Evolutionary conservation across 2,329 filamentous ascomycete genomes (phyloP).

Genomic region (Phyllosticta paracitricarpa): DNA sequence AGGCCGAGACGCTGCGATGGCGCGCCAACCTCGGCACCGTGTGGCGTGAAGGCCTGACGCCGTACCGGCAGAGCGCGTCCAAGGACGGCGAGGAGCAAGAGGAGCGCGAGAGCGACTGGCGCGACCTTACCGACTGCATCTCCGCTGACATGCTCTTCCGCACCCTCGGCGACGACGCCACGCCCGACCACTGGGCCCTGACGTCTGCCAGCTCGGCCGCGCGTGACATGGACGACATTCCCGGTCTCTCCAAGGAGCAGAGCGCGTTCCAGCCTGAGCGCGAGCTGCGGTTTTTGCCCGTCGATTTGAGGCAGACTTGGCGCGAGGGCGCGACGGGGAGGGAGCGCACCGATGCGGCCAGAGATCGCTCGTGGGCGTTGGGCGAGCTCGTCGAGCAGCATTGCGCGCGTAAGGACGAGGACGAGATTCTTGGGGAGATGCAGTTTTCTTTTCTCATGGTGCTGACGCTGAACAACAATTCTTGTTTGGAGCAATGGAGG

Average conservation of each 20-base stretch:
- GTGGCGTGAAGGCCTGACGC: constrained; percentile 44
- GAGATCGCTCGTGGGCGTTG: constrained; percentile 54
- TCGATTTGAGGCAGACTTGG: constrained; percentile 55
- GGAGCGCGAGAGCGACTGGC: constrained; percentile 38
- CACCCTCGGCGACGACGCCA: constrained; percentile 37
- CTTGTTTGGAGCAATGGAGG: constrained; percentile 57
- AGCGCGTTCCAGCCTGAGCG: constrained; percentile 24
- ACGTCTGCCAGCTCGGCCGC: constrained; percentile 48
- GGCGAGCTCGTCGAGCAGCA: constrained; percentile 39
- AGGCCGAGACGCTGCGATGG: constrained; percentile 36
- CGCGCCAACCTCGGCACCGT: constrained; percentile 47
- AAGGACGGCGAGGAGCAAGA: constrained; percentile 25
- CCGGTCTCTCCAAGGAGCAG: constrained; percentile 37
- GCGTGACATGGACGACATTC: constrained; percentile 49
- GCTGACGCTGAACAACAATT: constrained; percentile 55
- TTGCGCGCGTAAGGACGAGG: constrained; percentile 21
- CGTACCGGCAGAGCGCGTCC: constrained; percentile 35
- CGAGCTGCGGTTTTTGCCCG: constrained; percentile 44
- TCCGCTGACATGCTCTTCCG: constrained; percentile 39
- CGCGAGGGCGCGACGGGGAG: constrained; percentile 49
- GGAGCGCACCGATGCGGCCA: constrained; percentile 51
- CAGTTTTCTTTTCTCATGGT: constrained; percentile 55
- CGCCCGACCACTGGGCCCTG: constrained; percentile 43
- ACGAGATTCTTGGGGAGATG: constrained; percentile 45
- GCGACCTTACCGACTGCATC: constrained; percentile 41